Percentiles rank a stretch among this genome's conserved stretches.
phyloP scores from a whole-genome alignment of 768 basidiomycete genomes.

The Xerocomellus dryophilus region DNA sequence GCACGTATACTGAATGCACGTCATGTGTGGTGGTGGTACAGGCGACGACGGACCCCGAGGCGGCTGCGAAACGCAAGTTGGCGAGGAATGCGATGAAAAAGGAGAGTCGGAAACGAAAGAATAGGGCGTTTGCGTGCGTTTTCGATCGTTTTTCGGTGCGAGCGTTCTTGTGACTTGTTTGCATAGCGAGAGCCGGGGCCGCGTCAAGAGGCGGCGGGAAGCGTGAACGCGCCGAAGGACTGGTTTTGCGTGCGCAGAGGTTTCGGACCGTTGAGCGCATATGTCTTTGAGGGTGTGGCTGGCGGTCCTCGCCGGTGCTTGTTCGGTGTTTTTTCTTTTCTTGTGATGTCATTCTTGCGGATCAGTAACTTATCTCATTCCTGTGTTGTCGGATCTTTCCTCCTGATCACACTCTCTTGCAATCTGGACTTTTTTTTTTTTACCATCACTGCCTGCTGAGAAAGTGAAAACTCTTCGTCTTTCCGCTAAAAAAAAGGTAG shows the following conservation, averaged over 20 bases:
- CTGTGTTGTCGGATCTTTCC: not conserved
- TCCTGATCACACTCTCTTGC: not conserved
- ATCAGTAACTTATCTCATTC: not conserved
- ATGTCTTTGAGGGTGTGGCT: too few species aligned
- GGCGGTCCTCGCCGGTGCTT: not conserved
- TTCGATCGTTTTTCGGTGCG: too few species aligned
- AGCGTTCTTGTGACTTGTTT: too few species aligned
- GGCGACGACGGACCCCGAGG: conserved; percentile 69
- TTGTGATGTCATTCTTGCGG: not conserved
- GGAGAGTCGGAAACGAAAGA: conserved; percentile 81
- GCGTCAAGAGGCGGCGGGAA: conserved; percentile 45
- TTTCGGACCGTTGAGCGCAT: too few species aligned
- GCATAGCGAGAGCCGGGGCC: conserved; percentile 47
- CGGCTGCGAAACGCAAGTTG: conserved; percentile 69
- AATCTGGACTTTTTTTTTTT: too few species aligned
- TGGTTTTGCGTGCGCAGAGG: too few species aligned
- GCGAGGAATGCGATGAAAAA: conserved; percentile 76
- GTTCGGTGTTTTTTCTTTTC: not conserved
- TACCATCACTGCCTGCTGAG: too few species aligned
- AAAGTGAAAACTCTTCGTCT: too few species aligned
- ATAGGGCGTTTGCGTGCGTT: conserved; percentile 55
- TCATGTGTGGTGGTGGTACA: too few species aligned
- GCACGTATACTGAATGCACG: too few species aligned
- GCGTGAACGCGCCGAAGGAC: conserved; percentile 4
- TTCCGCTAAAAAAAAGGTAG: too few species aligned